phyloP scores from a whole-genome alignment of 768 basidiomycete species.

The Hygrocybe punicea region DNA sequence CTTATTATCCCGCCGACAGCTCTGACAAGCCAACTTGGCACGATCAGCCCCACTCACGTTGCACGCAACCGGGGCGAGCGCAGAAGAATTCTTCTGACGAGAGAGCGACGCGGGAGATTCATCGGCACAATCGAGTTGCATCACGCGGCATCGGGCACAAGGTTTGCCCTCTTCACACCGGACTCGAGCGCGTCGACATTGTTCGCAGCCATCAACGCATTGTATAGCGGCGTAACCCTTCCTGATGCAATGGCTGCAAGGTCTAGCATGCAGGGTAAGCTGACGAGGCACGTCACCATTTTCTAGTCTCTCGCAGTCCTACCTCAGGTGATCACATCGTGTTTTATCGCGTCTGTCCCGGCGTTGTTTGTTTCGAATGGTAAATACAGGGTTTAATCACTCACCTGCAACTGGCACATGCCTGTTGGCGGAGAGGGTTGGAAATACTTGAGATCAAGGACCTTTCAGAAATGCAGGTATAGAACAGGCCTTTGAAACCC shows the following conservation, averaged over 20 bases:
- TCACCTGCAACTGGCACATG: slow-evolving; percentile 60
- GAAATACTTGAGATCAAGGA: background rate
- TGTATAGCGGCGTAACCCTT: slow-evolving; percentile 51
- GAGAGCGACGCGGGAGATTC: slow-evolving; percentile 30
- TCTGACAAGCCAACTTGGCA: slow-evolving; percentile 57
- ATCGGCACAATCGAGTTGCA: slow-evolving; percentile 50
- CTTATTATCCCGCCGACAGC: slow-evolving; percentile 62
- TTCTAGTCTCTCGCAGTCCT: slow-evolving; percentile 13
- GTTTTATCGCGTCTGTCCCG: slow-evolving; percentile 55
- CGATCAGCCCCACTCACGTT: slow-evolving; percentile 43
- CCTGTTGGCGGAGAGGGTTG: too few relatives aligned
- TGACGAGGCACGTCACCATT: too few relatives aligned
- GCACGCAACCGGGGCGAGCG: slow-evolving; percentile 20
- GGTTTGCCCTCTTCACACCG: slow-evolving; percentile 49
- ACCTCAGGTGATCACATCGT: slow-evolving; percentile 56
- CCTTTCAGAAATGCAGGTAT: too few relatives aligned
- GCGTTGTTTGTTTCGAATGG: slow-evolving; percentile 11
- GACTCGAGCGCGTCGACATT: slow-evolving; percentile 55
- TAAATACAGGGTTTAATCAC: too few relatives aligned
- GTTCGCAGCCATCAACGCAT: slow-evolving; percentile 61
- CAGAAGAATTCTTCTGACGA: slow-evolving; percentile 23
- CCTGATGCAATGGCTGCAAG: slow-evolving; percentile 57
- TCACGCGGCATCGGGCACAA: slow-evolving; percentile 52
- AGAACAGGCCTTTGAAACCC: too few relatives aligned
- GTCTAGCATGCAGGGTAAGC: slow-evolving; percentile 32